Base-by-base conservation (phyloP, 768 basidiomycete species). In the Boletus barrowsii region DNA sequence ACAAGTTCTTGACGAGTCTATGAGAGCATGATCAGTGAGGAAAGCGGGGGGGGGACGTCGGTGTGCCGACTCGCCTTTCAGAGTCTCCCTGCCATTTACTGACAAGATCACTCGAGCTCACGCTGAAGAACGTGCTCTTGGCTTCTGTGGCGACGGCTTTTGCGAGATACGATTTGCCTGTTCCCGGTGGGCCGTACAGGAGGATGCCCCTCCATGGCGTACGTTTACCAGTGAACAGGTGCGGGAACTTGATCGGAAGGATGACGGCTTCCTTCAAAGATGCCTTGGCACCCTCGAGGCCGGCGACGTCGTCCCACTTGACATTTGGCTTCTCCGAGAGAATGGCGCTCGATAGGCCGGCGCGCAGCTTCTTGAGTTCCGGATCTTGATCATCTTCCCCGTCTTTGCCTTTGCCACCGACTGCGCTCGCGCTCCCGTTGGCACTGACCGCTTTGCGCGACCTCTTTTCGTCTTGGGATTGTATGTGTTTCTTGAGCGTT, bases 1-100 rank as follows among this genome's bases (percentile, higher is more conserved):
- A 99, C 26, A 99, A 79, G 66, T 98, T 93, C 71, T 93, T 94
- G 45, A 99, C 97, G 47, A 98, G 79, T 67, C 94, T 96, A 54
- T 24, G 29, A 22, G 41, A 42, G 43, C 26, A 54, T 41, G 15
- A 29, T 51, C 35, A 43, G 35, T 20, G 50, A 55, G n/a, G 29
- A n/a, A 15, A n/a, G 30, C 26, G 26, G n/a, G 10, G 29, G 8
- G 8, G 42, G 4, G 0, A 20, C 17, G 22, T 29, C 10, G n/a
- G 30, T 17, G 30, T 17, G 24, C 43, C 20, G 24, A 71, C 84
- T 68, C 57, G 90, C 94, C 96, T 78, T 75, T 98, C 96, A 5
- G 93, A 95, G 72, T 99, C 97, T 54, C 97, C 97, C 76, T 98
- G 97, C 97, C 97, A 99, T 71, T 98, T 99, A 72, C 93, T 95